Evolutionary conservation across 306 rosid genomes (phyloP).

Genomic region (Pterocarpus santalinus): DNA sequence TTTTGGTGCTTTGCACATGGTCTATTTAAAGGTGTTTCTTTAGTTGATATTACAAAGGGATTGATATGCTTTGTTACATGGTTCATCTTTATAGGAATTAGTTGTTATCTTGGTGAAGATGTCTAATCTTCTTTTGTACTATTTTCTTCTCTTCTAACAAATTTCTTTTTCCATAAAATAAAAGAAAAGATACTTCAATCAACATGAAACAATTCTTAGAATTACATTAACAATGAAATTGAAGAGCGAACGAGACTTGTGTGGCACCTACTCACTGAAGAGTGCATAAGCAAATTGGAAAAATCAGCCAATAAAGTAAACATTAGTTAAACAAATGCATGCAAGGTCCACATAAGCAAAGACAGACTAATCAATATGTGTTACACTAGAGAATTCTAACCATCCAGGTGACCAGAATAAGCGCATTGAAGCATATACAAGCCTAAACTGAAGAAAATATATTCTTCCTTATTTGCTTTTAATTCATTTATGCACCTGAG

Average conservation of each 20-base stretch:
- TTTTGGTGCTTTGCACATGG: too few relatives aligned
- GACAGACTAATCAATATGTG: not conserved
- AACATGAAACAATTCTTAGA: not conserved
- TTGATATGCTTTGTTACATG: too few relatives aligned
- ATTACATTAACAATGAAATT: not conserved
- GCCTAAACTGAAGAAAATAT: not conserved
- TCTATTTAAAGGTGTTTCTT: too few relatives aligned
- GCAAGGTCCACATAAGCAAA: constrained; percentile 17
- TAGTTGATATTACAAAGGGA: too few relatives aligned
- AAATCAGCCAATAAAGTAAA: constrained; percentile 12
- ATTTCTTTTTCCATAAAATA: too few relatives aligned
- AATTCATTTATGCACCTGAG: not conserved
- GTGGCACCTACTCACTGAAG: not conserved
- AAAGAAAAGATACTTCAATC: not conserved
- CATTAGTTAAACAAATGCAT: constrained; percentile 10
- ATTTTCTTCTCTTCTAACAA: too few relatives aligned
- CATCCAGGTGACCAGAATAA: not conserved
- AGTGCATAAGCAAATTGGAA: constrained; percentile 16
- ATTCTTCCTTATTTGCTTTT: not conserved
- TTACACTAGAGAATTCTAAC: not conserved
- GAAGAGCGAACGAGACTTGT: not conserved
- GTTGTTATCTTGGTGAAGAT: too few relatives aligned
- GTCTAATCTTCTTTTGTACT: too few relatives aligned
- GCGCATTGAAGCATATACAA: not conserved
- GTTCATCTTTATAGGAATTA: too few relatives aligned